Evolutionary conservation across 1,284 basidiomycete genomes (phyloP).

Genomic region (Melampsora americana): DNA sequence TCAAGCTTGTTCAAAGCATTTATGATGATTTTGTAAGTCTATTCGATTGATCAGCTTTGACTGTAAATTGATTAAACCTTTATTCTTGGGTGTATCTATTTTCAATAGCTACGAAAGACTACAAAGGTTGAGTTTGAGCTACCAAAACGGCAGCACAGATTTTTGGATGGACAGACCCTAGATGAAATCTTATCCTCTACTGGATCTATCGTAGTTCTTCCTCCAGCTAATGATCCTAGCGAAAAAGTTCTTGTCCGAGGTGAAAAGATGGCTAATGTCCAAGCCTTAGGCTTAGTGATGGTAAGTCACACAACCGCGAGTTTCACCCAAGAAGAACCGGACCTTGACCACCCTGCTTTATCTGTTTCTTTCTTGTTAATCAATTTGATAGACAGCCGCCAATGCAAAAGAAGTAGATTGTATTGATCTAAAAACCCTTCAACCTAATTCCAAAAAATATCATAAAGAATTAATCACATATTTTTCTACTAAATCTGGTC

Average conservation of each 20-base stretch:
- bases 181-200: slow-evolving; percentile 77
- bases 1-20: slow-evolving; percentile 70
- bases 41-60: background rate
- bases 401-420: slow-evolving; percentile 58
- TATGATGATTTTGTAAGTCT: slow-evolving; percentile 63
- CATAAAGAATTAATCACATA: slow-evolving; percentile 76
- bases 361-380: background rate
- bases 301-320: background rate
- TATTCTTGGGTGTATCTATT: background rate
- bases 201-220: slow-evolving; percentile 77
- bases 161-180: slow-evolving; percentile 69
- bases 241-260: slow-evolving; percentile 60
- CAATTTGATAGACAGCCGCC: slow-evolving; percentile 56
- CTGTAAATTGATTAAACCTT: slow-evolving; percentile 44
- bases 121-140: slow-evolving; percentile 71
- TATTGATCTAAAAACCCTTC: slow-evolving; percentile 57
- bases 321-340: no score
- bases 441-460: slow-evolving; percentile 59
- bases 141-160: slow-evolving; percentile 91
- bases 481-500: slow-evolving; percentile 67
- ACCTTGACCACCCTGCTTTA: no score
- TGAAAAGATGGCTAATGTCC: slow-evolving; percentile 40
- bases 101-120: slow-evolving; percentile 50
- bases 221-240: slow-evolving; percentile 67
- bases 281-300: slow-evolving; percentile 33